A percentile compares a stretch with the other conserved stretches of the same genome.
Conservation (phyloP, 345 rosid genomes). For the Populus alba region DNA sequence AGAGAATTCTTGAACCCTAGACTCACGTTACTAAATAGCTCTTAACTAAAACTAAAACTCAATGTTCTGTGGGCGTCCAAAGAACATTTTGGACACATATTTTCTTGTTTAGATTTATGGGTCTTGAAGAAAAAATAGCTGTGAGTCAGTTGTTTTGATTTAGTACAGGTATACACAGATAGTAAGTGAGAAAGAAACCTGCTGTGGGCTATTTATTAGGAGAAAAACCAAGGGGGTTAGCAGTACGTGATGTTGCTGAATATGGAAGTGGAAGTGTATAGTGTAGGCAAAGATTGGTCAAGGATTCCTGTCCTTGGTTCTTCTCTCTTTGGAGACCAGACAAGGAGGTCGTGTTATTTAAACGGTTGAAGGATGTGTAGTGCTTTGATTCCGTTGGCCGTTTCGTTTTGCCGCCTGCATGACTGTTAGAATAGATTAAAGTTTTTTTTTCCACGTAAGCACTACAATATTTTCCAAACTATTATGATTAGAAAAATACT, state of each 20-base stretch:
- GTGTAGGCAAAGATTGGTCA: not conserved
- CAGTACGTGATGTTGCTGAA: not conserved
- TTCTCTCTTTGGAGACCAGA: not conserved
- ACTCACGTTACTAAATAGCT: slow-evolving; percentile 3
- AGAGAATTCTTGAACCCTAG: slow-evolving; percentile 6
- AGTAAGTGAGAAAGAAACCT: not conserved
- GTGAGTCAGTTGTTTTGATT: not conserved
- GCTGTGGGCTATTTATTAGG: not conserved
- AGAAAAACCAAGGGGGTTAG: not conserved
- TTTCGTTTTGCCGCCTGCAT: too few relatives aligned
- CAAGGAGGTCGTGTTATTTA: not conserved
- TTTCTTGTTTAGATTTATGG: not conserved
- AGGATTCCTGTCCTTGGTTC: slow-evolving; percentile 11
- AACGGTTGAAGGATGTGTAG: not conserved
- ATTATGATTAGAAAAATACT: too few relatives aligned
- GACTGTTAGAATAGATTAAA: too few relatives aligned
- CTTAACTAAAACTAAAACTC: not conserved
- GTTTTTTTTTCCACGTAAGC: too few relatives aligned
- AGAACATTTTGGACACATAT: not conserved
- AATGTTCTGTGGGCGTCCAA: not conserved
- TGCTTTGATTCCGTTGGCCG: not conserved
- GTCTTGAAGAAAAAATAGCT: not conserved
- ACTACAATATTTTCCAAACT: too few relatives aligned
- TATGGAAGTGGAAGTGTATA: not conserved
- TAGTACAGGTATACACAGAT: not conserved